Evolutionary conservation across 2,329 filamentous ascomycete genomes (phyloP), one percentile per base, ranked within the genome.

Genomic region (Chlorencoelia australis): DNA sequence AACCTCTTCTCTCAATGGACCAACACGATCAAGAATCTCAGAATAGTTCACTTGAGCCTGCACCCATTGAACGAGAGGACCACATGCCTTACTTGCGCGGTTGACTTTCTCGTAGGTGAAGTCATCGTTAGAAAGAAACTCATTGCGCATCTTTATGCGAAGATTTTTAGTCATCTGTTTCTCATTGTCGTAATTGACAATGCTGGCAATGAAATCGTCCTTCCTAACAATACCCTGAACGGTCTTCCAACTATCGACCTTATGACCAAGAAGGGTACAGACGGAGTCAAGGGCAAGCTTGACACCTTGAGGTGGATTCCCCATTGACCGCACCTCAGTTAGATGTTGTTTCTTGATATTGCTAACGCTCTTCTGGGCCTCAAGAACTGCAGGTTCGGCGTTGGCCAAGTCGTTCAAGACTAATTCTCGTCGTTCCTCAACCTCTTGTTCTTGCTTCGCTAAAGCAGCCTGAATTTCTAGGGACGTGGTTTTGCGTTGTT

Each of bases 271-370:
- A 31, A 98, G 66, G 1, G 88, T 91, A 65, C 91, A 96, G 5
- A 98, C 93, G n/a, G 91, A 85, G 57, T 96, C 89, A 40, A 98
- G 71, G 2, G 91, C 86, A 50, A 96, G 75, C 55, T 86, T 81
- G 50, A 98, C 93, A 68, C 87, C 86, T 49, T 78, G 71, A 7
- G 91, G 91, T 5, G 91, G 91, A 52, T 86, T 93, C 48, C 79
- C 78, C 91, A 98, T 96, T 47, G 89, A 94, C 56, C 91, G 79
- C 33, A 98, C 89, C 76, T 98, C 91, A 9, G 88, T 95, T 47
- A 98, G 71, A 60, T 98, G 91, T 58, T 94, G 87, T 56, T 83
- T 79, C 68, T 96, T 98, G 67, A 98, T 98, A 67, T 93, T 95
- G 66, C 84, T 91, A 60, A 98, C 93, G 63, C 88, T 95, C 59